Evolutionary conservation across 768 basidiomycete species (phyloP).

Genomic region (Kwoniella botswanensis): DNA sequence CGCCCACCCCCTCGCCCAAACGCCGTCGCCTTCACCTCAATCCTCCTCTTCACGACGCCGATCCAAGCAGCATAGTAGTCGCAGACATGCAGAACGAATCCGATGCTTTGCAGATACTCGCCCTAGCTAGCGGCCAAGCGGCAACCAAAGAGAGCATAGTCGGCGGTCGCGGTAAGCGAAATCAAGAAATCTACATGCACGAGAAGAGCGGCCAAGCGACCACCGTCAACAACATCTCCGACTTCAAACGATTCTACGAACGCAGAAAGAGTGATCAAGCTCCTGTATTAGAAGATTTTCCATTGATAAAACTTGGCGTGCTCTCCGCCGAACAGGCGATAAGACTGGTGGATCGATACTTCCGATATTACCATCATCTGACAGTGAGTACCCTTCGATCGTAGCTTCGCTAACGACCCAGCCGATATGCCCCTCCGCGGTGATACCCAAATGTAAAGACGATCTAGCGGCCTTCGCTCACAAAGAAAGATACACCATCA

Average conservation of each 20-base stretch:
- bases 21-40: slow-evolving; percentile 46
- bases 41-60: slow-evolving; percentile 44
- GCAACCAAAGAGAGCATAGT: slow-evolving; percentile 12
- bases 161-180: neutral
- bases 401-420: slow-evolving; percentile 5
- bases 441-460: slow-evolving; percentile 40
- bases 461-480: slow-evolving; percentile 45
- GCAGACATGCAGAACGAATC: slow-evolving; percentile 57
- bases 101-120: slow-evolving; percentile 56
- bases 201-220: slow-evolving; percentile 11
- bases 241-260: slow-evolving; percentile 10
- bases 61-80: slow-evolving; percentile 54
- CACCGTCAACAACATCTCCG: neutral
- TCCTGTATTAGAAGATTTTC: slow-evolving; percentile 28
- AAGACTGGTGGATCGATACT: slow-evolving; percentile 43
- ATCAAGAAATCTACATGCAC: slow-evolving; percentile 9
- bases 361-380: slow-evolving; percentile 51
- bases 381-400: slow-evolving; percentile 40
- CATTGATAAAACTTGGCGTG: slow-evolving; percentile 48
- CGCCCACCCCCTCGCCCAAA: slow-evolving; percentile 40
- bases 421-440: slow-evolving; percentile 46
- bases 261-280: slow-evolving; percentile 6
- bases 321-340: slow-evolving; percentile 35
- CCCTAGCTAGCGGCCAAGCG: slow-evolving; percentile 44
- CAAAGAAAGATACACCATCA: slow-evolving; percentile 46